Conservation (phyloP, 1,284 basidiomycete species). For the Ustilago vetiveriae region DNA sequence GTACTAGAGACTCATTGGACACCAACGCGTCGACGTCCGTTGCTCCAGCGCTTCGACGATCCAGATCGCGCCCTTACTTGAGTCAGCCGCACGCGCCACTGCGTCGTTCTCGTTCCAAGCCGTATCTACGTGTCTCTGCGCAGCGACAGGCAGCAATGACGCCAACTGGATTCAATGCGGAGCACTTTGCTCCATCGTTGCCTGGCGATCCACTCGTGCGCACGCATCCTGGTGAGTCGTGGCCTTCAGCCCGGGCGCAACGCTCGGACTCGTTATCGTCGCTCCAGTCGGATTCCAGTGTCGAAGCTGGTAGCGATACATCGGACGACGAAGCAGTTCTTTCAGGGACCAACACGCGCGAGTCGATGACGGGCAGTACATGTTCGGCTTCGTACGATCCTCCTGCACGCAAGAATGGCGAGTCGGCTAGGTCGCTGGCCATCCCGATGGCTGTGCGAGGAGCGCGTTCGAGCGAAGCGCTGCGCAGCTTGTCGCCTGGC, state of each 20-base stretch:
- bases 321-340: conserved; percentile 21
- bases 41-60: conserved; percentile 30
- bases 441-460: conserved; percentile 10
- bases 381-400: conserved; percentile 15
- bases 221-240: conserved; percentile 30
- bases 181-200: conserved; percentile 44
- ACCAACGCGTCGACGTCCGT: conserved; percentile 3
- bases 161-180: conserved; percentile 8
- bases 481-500: conserved; percentile 11
- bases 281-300: conserved; percentile 18
- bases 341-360: conserved; percentile 20
- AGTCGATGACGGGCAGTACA: conserved; percentile 18
- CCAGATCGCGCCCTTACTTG: conserved; percentile 43
- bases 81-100: conserved; percentile 20
- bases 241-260: conserved; percentile 40
- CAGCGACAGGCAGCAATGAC: conserved; percentile 9
- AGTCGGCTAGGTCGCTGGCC: conserved; percentile 4
- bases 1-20: not conserved
- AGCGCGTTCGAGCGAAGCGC: not conserved
- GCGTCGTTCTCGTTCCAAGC: conserved; percentile 44
- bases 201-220: conserved; percentile 37
- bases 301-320: conserved; percentile 23
- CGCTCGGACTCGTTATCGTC: conserved; percentile 24
- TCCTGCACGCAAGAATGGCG: not conserved
- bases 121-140: conserved; percentile 21